Base-by-base conservation (phyloP, 2,329 filamentous ascomycete species). In the Emericellopsis cladophorae region DNA sequence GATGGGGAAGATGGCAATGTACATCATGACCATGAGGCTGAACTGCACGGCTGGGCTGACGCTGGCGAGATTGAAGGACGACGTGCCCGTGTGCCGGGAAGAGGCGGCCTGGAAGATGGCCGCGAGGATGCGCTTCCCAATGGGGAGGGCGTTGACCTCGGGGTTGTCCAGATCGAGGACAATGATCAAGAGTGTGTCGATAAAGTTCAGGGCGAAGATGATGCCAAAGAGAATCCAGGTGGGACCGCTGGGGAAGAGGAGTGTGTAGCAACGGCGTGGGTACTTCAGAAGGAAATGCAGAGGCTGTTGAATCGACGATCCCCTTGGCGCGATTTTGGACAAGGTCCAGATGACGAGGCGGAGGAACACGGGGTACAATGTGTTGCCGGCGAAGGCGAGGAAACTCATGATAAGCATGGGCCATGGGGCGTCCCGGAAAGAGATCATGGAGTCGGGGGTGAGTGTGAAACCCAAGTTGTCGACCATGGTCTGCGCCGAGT, bases 21-120 rank as follows among this genome's bases (percentile, higher is more conserved):
- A 80, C 76, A 81, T 80, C 76, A 80, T 79, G 36, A 76, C 65
- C 0, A 79, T 60, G 43, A 77, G 71, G 29, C 74, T 66, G 31
- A 79, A 66, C 43, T 76, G 75, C 0, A 77, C 65, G 3, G 64
- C 67, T 5, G 75, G 70, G 31, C 68, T 72, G 2, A 77, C 60
- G 1, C 52, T 53, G 4, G 68, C 54, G 11, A 76, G 62, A 15
- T 60, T 53, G 26, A 76, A 75, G 50, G 57, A 72, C 57, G 62
- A 65, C 56, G 50, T 74, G 57, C 44, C 73, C 53, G 54, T 63
- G 59, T 51, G 74, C 46, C 44, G 70, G 53, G 46, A 66, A 57
- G 50, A 75, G 46, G 48, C 60, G 1, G 75, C 72, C 56, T 79
- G 75, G 53, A 79, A 79, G 0, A 79, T 60, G 9, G 72, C 72